Evolutionary conservation across 192 early-diverging fungal genomes (phyloP), one percentile per base, ranked within the genome.

Genomic region (Phlyctochytrium planicorne): DNA sequence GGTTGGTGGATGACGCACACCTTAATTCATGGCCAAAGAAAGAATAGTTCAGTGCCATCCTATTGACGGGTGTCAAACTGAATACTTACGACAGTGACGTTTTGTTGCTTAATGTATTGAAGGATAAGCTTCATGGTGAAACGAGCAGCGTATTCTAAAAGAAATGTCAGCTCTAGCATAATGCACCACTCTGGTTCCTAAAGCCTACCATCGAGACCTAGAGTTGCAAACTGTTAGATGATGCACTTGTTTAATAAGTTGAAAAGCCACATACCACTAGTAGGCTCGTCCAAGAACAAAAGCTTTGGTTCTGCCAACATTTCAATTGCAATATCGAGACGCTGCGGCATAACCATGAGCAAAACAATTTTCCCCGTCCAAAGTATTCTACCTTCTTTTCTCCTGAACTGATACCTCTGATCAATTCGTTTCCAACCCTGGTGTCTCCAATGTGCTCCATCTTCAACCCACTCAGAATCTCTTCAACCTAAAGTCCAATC

Each of bases 341-440:
- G 40, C 40, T 47, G 20, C 6, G 40, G 20, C n/a, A n/a, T n/a
- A n/a, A n/a, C n/a, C n/a, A n/a, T n/a, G n/a, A n/a, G n/a, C n/a
- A 47, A 20, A 14, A 6, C 6, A 20, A 47, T 47, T 47, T 47
- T 47, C 10, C 20, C 40, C 40, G 6, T 47, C 89, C 20, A 88
- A 75, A 53, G 84, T 90, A 68, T 92, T 91, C 0, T 36, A 90
- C 87, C 73, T 91, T 90, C 75, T 90, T 89, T 73, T 94, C 89
- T 62, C 90, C 91, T 2, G 91, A 82, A 52, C 87, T 89, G 62
- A 91, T 89, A 65, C 93, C 93, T 65, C 72, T 85, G 80, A 31
- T 78, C 71, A 63, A 85, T 83, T 16, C 83, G 73, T 33, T 87
- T 57, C 92, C 92, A 32, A 94, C 82, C 23, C 65, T 68, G 12